Percentiles rank a stretch among this genome's conserved stretches.
Conservation (phyloP, 306 rosid genomes). For the Quercus ilex region DNA sequence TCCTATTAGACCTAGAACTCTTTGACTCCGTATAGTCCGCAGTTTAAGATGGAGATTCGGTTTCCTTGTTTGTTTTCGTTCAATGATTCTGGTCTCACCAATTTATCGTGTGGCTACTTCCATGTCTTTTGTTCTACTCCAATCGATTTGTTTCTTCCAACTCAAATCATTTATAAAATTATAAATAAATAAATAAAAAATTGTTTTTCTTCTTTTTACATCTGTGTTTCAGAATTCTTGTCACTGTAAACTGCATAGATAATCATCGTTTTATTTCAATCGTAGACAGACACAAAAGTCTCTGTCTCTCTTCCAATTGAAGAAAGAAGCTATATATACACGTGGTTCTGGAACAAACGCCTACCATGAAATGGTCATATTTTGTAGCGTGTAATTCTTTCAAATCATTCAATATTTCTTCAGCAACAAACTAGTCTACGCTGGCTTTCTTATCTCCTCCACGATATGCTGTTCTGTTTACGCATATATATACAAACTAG, state of each 20-base stretch:
- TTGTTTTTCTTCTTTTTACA: neutral
- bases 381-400: neutral
- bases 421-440: slow-evolving; percentile 23
- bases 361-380: neutral
- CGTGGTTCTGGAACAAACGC: neutral
- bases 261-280: neutral
- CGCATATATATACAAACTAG: too few relatives aligned
- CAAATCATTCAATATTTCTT: neutral
- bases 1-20: neutral
- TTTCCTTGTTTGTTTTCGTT: neutral
- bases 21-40: neutral
- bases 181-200: neutral
- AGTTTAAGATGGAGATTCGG: neutral
- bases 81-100: neutral
- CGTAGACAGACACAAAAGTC: neutral
- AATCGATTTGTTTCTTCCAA: neutral
- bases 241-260: neutral
- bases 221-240: neutral
- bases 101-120: neutral
- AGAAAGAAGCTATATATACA: neutral
- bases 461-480: neutral
- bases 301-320: neutral
- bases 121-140: neutral
- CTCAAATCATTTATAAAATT: neutral
- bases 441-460: slow-evolving; percentile 15